phyloP scores from a whole-genome alignment of 768 basidiomycete species.

The Serendipita sp. region DNA sequence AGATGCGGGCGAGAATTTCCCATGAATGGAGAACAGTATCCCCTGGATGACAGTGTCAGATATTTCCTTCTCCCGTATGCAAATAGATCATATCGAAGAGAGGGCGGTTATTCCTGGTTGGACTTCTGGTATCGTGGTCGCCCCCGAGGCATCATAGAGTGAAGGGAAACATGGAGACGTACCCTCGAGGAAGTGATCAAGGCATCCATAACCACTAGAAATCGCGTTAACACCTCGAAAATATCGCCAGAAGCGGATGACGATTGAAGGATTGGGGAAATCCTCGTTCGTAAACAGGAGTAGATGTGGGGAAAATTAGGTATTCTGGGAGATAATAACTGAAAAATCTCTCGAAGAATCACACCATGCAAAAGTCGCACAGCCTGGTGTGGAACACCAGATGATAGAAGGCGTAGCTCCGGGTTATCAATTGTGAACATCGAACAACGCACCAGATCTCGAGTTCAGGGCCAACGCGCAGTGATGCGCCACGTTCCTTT shows the following conservation, averaged over 20 bases:
- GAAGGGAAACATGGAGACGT: neutral
- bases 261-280: neutral
- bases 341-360: neutral
- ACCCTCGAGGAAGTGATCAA: constrained; percentile 98
- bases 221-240: neutral
- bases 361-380: neutral
- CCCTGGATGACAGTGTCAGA: constrained; percentile 30
- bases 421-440: neutral
- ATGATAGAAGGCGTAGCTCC: neutral
- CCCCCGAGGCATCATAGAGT: too few species aligned
- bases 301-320: neutral
- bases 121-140: too few species aligned
- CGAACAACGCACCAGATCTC: constrained; percentile 65
- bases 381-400: neutral
- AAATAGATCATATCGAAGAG: neutral
- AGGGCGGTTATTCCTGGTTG: neutral
- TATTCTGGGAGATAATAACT: neutral
- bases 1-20: constrained; percentile 89
- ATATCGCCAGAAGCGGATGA: neutral
- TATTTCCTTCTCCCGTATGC: neutral
- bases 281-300: neutral
- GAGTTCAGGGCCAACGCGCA: constrained; percentile 90
- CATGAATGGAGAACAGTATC: constrained; percentile 94
- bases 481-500: constrained; percentile 70
- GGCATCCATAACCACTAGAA: constrained; percentile 82